phyloP scores from a whole-genome alignment of 169 alveolate species.

The Babesia bigemina region DNA sequence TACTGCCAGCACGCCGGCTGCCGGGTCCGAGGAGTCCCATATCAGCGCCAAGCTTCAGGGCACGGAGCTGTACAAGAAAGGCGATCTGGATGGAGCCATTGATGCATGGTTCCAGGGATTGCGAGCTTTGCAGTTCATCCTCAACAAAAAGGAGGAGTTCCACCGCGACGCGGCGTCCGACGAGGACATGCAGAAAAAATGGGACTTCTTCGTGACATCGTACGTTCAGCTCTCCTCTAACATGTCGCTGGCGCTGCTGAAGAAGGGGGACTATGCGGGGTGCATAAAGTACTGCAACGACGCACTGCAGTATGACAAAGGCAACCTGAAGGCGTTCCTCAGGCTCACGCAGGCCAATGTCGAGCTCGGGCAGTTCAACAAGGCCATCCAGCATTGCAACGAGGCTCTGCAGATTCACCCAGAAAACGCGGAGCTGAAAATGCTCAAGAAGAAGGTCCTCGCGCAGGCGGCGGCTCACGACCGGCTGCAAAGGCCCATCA shows the following conservation, averaged over 20 bases:
- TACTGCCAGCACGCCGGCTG: background rate
- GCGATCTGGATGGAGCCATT: conserved; percentile 67
- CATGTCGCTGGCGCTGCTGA: conserved; percentile 52
- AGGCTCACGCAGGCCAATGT: conserved; percentile 49
- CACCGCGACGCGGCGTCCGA: conserved; percentile 10
- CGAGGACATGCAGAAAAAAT: conserved; percentile 29
- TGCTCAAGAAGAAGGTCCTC: conserved; percentile 12
- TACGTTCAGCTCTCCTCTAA: conserved; percentile 42
- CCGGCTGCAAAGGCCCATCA: conserved; percentile 1
- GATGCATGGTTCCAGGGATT: conserved; percentile 46
- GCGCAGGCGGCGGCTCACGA: conserved; percentile 1
- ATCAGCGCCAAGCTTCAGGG: conserved; percentile 41
- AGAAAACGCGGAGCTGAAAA: conserved; percentile 32
- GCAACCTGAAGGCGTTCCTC: conserved; percentile 55
- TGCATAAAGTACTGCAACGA: conserved; percentile 43
- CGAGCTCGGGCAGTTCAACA: conserved; percentile 31
- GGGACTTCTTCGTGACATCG: conserved; percentile 17
- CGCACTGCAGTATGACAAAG: conserved; percentile 48
- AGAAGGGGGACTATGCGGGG: conserved; percentile 43
- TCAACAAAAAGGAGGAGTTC: conserved; percentile 28
- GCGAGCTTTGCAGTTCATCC: conserved; percentile 34
- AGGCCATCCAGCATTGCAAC: conserved; percentile 38
- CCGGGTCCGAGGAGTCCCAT: background rate
- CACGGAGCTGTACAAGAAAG: conserved; percentile 34
- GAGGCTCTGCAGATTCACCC: conserved; percentile 43